Evolutionary conservation across 331 rosid species (phyloP).

Genomic region (Arachis monticola): DNA sequence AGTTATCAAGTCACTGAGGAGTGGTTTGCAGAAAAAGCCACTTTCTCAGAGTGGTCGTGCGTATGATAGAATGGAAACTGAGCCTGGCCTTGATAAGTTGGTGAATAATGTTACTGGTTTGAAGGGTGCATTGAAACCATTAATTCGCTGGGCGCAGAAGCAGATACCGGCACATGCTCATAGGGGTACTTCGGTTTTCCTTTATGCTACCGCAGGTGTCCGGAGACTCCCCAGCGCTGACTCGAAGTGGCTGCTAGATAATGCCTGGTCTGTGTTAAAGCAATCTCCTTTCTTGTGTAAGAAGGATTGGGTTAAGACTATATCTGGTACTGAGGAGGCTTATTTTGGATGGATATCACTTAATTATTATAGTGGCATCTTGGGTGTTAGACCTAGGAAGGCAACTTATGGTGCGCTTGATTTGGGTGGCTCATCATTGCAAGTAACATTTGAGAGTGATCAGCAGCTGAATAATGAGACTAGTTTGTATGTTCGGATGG

Average conservation of each 20-base stretch:
- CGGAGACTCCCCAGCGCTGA: conserved; percentile 70
- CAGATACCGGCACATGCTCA: conserved; percentile 77
- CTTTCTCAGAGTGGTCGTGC: conserved; percentile 67
- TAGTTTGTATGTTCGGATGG: conserved; percentile 80
- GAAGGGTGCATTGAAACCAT: conserved; percentile 72
- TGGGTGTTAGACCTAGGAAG: conserved; percentile 75
- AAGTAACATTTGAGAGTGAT: conserved; percentile 94
- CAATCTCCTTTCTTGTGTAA: conserved; percentile 73
- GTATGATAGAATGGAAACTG: conserved; percentile 89
- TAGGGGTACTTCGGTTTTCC: conserved; percentile 70
- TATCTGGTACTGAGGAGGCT: conserved; percentile 91
- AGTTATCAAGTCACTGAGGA: conserved; percentile 47
- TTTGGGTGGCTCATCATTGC: conserved; percentile 95
- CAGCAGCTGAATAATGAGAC: conserved; percentile 57
- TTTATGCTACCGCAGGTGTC: conserved; percentile 97
- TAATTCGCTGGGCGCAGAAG: conserved; percentile 83
- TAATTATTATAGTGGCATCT: conserved; percentile 65
- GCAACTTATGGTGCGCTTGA: conserved; percentile 93
- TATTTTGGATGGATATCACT: conserved; percentile 97
- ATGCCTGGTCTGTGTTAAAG: conserved; percentile 80
- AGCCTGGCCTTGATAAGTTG: conserved; percentile 91
- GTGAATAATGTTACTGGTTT: conserved; percentile 70
- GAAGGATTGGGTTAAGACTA: conserved; percentile 76
- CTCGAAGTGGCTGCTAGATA: conserved; percentile 81
- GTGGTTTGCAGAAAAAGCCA: conserved; percentile 47